Conservation (phyloP, 305 asterid species). For the Withania somnifera region DNA sequence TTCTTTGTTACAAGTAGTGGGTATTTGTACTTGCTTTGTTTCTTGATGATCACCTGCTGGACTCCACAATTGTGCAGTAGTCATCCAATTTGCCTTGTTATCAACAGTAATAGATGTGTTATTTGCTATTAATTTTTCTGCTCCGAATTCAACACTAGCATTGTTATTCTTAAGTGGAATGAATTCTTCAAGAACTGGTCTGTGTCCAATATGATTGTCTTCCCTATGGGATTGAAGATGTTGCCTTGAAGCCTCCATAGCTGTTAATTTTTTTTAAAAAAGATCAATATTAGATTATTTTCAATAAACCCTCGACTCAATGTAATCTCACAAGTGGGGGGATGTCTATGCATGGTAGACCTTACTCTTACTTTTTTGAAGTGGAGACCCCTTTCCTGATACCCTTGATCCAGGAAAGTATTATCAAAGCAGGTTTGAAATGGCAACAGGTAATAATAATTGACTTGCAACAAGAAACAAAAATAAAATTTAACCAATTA, state of each 20-base stretch:
- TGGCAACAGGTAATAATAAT: not conserved
- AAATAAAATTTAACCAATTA: not conserved
- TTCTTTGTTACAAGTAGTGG: slow-evolving; percentile 28
- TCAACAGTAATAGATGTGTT: slow-evolving; percentile 7
- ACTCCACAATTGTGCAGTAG: slow-evolving; percentile 83
- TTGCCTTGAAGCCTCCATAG: slow-evolving; percentile 85
- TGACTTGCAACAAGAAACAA: not conserved
- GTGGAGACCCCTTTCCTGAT: not conserved
- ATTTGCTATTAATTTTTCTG: slow-evolving; percentile 16
- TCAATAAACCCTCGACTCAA: too few relatives aligned
- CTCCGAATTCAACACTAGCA: slow-evolving; percentile 11
- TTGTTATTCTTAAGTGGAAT: slow-evolving; percentile 46
- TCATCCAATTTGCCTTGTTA: slow-evolving; percentile 92
- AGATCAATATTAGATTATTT: not conserved
- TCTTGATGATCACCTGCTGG: slow-evolving; percentile 32
- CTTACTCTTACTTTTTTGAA: too few relatives aligned
- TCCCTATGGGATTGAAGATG: slow-evolving; percentile 52
- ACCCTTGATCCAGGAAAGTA: not conserved
- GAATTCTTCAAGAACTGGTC: slow-evolving; percentile 76
- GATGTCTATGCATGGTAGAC: too few relatives aligned
- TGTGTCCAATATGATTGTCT: slow-evolving; percentile 19
- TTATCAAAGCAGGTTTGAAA: not conserved
- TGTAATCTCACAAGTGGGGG: not conserved
- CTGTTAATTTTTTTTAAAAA: slow-evolving; percentile 16
- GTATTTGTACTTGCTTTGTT: slow-evolving; percentile 6